Evolutionary conservation across 2,329 filamentous ascomycete species (phyloP).

Genomic region (Coniella vitis): DNA sequence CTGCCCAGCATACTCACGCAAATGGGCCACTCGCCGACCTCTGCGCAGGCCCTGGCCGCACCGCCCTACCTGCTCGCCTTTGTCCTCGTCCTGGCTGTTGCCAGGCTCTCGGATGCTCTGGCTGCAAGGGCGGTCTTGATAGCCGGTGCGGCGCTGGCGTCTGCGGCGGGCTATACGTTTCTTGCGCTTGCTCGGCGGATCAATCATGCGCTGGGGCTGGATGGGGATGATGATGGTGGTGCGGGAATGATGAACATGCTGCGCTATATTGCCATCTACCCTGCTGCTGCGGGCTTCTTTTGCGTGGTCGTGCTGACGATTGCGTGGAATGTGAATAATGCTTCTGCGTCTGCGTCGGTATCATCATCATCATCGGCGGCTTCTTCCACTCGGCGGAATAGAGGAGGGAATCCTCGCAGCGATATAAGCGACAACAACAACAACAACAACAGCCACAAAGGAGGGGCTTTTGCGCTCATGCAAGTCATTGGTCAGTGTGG

Average conservation of each 20-base stretch:
- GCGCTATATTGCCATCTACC: constrained; percentile 71
- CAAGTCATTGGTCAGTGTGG: constrained; percentile 79
- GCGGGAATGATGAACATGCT: constrained; percentile 25
- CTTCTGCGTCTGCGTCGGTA: background rate
- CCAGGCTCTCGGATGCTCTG: constrained; percentile 62
- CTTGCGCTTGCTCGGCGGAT: constrained; percentile 55
- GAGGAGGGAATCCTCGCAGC: too few relatives aligned
- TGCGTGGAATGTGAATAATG: constrained; percentile 82
- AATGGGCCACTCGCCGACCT: constrained; percentile 64
- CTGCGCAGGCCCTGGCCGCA: constrained; percentile 71
- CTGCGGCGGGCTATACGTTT: constrained; percentile 49
- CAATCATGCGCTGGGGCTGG: constrained; percentile 34
- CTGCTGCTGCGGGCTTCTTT: constrained; percentile 76
- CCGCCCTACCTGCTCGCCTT: constrained; percentile 79
- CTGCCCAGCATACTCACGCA: constrained; percentile 71
- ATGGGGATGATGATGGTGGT: background rate
- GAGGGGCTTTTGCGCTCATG: constrained; percentile 70
- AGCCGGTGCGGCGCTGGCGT: constrained; percentile 61
- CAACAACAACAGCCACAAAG: constrained; percentile 59
- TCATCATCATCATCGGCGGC: too few relatives aligned
- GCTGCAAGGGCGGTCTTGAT: constrained; percentile 59
- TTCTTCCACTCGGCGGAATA: too few relatives aligned
- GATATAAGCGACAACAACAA: too few relatives aligned
- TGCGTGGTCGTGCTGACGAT: constrained; percentile 77
- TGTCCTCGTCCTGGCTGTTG: constrained; percentile 61